Evolutionary conservation across 805 yeast genomes (phyloP).

Genomic region (Pachysolen tannophilus): DNA sequence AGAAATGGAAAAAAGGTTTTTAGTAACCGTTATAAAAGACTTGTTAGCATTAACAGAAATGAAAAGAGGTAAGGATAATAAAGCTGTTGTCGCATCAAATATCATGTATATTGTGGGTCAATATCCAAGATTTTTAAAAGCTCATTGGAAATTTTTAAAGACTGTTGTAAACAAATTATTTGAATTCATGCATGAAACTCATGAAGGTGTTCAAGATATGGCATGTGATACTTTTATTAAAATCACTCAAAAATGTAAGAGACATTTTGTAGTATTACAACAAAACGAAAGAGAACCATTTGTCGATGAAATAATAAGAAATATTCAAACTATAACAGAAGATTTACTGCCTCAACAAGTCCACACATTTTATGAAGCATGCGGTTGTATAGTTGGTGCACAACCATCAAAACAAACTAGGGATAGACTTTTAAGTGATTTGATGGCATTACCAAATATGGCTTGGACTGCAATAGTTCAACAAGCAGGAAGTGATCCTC

Average conservation of each 20-base stretch:
- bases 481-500: slow-evolving; percentile 79
- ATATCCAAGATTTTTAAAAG: slow-evolving; percentile 93
- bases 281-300: slow-evolving; percentile 83
- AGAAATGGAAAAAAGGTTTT: slow-evolving; percentile 90
- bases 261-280: slow-evolving; percentile 88
- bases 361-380: slow-evolving; percentile 95
- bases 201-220: slow-evolving; percentile 99
- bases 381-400: slow-evolving; percentile 88
- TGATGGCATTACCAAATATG: slow-evolving; percentile 87
- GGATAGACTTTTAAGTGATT: slow-evolving; percentile 61
- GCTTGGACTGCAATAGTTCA: slow-evolving; percentile 91
- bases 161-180: slow-evolving; percentile 93
- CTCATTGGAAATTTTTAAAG: slow-evolving; percentile 96
- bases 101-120: slow-evolving; percentile 99
- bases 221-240: slow-evolving; percentile 98
- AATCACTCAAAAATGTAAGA: slow-evolving; percentile 89
- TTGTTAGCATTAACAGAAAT: slow-evolving; percentile 85
- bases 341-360: slow-evolving; percentile 97
- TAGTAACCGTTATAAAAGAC: slow-evolving; percentile 90
- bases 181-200: slow-evolving; percentile 99
- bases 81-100: slow-evolving; percentile 99
- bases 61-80: slow-evolving; percentile 96
- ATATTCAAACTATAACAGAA: slow-evolving; percentile 78
- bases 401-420: slow-evolving; percentile 65
- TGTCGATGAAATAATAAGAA: slow-evolving; percentile 79